Base-by-base conservation (phyloP, 1,139 yeast species). In the Taphrina communis region DNA sequence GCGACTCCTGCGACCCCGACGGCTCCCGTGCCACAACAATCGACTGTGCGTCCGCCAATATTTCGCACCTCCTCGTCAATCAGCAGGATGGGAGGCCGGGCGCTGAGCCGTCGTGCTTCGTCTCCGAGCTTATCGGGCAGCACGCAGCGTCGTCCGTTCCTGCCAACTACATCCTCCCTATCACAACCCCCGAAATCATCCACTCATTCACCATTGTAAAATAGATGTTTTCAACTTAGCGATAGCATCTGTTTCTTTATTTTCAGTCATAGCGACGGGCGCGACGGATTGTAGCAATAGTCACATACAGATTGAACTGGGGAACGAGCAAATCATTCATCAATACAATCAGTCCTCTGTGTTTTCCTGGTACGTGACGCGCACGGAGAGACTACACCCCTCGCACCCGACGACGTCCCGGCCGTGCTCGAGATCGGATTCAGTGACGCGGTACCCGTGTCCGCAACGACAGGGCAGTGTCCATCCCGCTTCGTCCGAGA, bases 331-430 rank as follows among this genome's bases (percentile, higher is more conserved):
- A 39, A 39, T 14, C 1, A 39, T 39, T 11, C 42, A 39, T 6
- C 42, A 17, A 14, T 17, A 21, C 17, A 36, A 21, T 36, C 46
- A 42, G 21, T 52, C 66, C 44, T 62, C 60, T n/a, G n/a, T 39
- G 38, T 35, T 50, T 17, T 63, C 63, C 36, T 69, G 61, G 55
- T 69, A 69, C 35, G 66, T 65, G 41, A 69, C 69, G 38, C 69
- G 66, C 8, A 69, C 66, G 17, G 51, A 41, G 48, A 69, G 58
- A 66, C 67, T 59, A 58, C 71, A 69, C 8, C 71, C 71, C 41
- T 41, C 52, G 21, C 71, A 69, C 21, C 62, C 62, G 12, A 69
- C 66, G 12, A 69, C 59, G 58, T 66, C 69, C 44, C 60, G 36
- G 6, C 69, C 69, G 14, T 55, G 60, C 51, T 69, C 71, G 44